Base-by-base conservation (phyloP, 371 early-diverging fungal species). In the Sporodiniella umbellata region DNA sequence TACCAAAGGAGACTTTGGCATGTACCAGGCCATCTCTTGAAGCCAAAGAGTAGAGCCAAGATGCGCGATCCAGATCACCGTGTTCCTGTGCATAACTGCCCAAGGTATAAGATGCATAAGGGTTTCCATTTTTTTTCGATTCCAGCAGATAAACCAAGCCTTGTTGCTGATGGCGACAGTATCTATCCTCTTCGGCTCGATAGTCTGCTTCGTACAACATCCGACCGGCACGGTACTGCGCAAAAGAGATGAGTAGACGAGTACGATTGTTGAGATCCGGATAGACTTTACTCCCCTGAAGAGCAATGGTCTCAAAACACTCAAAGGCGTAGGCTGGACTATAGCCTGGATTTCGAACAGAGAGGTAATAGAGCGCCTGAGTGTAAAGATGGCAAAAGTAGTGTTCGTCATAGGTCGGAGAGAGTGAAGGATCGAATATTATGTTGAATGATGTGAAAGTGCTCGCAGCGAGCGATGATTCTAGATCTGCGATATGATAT, bases 1-100 rank as follows among this genome's bases (percentile, higher is more conserved):
- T 50, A n/a, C 52, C 61, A 25, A 48, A 60, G 1, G 55, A 40
- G 6, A 55, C 56, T 18, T 55, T 60, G 1, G 56, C 61, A 24
- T 51, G 19, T 5, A 55, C 4, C 4, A 48, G 6, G 1, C 47
- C 55, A 0, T 12, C 22, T 1, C 33, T 22, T 0, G 55, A 51
- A 17, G 56, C 61, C 7, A 51, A 44, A 21, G 50, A 19, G 15
- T 53, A 55, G 1, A 51, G 21, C n/a, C 47, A 40, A 14, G 43
- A 48, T 0, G 61, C 61, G 4, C 30, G 28, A 17, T 54, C 51
- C 1, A 46, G 15, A 47, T 60, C 44, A 8, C 52, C 55, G 18
- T 21, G 22, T 10, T 38, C 48, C 15, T 60, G 51, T 22, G 51
- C 56, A 33, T 51, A 48, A 33, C 17, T 31, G 4, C 61, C 61